Conservation (phyloP, 2,329 filamentous ascomycete species). For the Bipolaris gigantea region DNA sequence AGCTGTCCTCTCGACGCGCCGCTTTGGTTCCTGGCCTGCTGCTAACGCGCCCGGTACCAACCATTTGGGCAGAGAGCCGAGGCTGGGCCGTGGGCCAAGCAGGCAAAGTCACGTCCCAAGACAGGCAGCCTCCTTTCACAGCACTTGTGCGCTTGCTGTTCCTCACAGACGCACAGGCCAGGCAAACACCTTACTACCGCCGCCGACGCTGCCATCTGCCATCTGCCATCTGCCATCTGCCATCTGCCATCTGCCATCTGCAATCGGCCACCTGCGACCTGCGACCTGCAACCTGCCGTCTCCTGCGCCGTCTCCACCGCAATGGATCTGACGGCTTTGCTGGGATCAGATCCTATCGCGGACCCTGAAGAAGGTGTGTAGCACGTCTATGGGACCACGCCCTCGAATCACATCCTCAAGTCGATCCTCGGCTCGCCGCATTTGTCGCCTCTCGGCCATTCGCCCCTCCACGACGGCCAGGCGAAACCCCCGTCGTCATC, state of each 20-base stretch:
- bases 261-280: not conserved
- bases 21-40: not conserved
- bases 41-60: not conserved
- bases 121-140: not conserved
- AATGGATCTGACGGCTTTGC: conserved; percentile 27
- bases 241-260: too few relatives aligned
- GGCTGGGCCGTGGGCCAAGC: conserved; percentile 5
- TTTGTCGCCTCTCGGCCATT: conserved; percentile 22
- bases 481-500: not conserved
- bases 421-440: conserved; percentile 22
- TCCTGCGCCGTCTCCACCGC: conserved; percentile 12
- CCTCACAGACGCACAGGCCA: not conserved
- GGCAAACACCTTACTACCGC: conserved; percentile 3
- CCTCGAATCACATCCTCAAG: conserved; percentile 16
- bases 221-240: not conserved
- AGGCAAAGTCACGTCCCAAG: conserved; percentile 6
- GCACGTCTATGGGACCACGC: not conserved
- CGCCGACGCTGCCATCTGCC: not conserved
- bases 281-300: not conserved
- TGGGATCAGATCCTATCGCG: conserved; percentile 54
- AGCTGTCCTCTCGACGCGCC: not conserved
- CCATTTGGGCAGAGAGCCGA: not conserved
- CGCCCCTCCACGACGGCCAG: conserved; percentile 9
- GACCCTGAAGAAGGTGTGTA: conserved; percentile 63
- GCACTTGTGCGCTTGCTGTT: not conserved